phyloP scores from a whole-genome alignment of 306 rosid species.

The Neltuma alba region DNA sequence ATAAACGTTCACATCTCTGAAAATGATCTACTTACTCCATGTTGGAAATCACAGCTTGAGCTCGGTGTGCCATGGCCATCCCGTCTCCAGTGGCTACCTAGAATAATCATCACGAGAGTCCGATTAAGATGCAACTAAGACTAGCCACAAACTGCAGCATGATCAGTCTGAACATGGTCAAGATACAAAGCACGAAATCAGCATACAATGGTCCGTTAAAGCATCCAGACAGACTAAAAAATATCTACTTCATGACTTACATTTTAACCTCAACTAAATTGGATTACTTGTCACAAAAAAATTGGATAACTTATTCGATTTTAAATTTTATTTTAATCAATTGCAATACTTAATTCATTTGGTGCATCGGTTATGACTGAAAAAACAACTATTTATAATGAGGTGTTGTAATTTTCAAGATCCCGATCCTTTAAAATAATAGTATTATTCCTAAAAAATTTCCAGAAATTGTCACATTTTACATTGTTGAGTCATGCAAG shows the following conservation, averaged over 20 bases:
- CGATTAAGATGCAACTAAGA: constrained; percentile 26
- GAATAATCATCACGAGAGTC: constrained; percentile 22
- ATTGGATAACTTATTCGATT: not conserved
- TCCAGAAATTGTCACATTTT: constrained; percentile 3
- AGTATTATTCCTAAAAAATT: not conserved
- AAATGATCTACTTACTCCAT: constrained; percentile 79
- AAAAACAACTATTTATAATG: not conserved
- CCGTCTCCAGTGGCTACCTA: constrained; percentile 99
- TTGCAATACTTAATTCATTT: constrained; percentile 15
- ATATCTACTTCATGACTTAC: not conserved
- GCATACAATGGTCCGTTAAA: constrained; percentile 23
- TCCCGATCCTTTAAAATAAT: not conserved
- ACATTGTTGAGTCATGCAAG: constrained; percentile 2
- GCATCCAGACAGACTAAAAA: not conserved
- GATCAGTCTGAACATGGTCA: not conserved
- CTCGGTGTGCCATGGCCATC: constrained; percentile 95
- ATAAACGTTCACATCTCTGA: constrained; percentile 20
- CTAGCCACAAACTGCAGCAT: constrained; percentile 1
- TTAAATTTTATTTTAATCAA: constrained; percentile 11
- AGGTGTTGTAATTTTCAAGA: constrained; percentile 2
- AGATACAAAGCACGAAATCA: not conserved
- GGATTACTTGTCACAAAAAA: not conserved
- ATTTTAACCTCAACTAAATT: constrained; percentile 9
- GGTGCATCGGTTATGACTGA: not conserved
- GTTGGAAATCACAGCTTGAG: constrained; percentile 93